These are phyloP conservation scores for Urtica urens DNA, from an alignment of 306 rosid genomes.

Conservation along the genomic window DNA sequence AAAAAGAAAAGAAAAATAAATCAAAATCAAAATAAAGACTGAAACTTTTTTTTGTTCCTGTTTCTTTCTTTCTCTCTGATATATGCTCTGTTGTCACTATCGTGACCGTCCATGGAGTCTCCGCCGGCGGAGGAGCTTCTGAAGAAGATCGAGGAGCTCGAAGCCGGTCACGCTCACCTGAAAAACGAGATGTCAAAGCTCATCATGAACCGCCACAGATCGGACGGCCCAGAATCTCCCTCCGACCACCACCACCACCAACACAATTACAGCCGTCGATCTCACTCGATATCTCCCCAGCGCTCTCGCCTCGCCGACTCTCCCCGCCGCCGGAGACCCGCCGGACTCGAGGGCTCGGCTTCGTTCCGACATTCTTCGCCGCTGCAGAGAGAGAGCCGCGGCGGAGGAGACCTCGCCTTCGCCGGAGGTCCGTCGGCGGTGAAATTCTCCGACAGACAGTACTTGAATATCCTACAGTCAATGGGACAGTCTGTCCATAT, in stretches of 20 bases:
- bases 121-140: slow-evolving; percentile 64
- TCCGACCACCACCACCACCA: slow-evolving; percentile 35
- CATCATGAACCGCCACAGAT: slow-evolving; percentile 7
- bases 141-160: slow-evolving; percentile 79
- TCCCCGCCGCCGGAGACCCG: slow-evolving; percentile 21
- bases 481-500: slow-evolving; percentile 90
- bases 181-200: slow-evolving; percentile 78
- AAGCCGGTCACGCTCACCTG: slow-evolving; percentile 77
- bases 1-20: too few species aligned
- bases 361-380: slow-evolving; percentile 84
- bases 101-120: slow-evolving; percentile 35
- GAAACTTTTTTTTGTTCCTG: background rate
- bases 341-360: slow-evolving; percentile 25
- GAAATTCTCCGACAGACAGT: slow-evolving; percentile 61
- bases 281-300: slow-evolving; percentile 90
- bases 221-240: background rate
- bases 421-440: slow-evolving; percentile 49
- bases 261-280: too few species aligned
- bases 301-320: slow-evolving; percentile 54
- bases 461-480: slow-evolving; percentile 83
- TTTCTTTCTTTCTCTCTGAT: background rate
- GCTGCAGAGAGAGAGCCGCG: slow-evolving; percentile 73
- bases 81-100: too few species aligned
- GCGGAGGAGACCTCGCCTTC: slow-evolving; percentile 3
- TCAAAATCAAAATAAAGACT: too few species aligned